Evolutionary conservation across 2,329 filamentous ascomycete genomes (phyloP), one percentile per base, ranked within the genome.

Genomic region (Pseudocercospora vitis): DNA sequence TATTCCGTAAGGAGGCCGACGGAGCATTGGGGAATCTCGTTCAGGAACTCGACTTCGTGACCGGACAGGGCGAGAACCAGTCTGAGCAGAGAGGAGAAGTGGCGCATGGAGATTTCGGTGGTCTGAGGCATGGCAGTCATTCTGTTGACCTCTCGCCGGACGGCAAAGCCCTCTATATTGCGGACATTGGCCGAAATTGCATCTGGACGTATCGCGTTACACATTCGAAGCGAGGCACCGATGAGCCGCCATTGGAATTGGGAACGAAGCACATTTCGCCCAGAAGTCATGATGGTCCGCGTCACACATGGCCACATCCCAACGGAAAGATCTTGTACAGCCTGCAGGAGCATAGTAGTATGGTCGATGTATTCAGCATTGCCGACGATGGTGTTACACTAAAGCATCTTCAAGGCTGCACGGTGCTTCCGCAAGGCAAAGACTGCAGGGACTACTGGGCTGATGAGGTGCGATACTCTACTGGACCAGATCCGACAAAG

Each of bases 291-390:
- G 69, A 71, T 51, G 69, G 69, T 12, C 69, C 68, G 3, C 55
- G 69, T 50, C 69, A 71, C 52, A 65, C 66, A 1, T 69, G 64
- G 65, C 68, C 68, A 4, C 68, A 70, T 52, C 67, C 68, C 1
- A 68, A 63, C 21, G 68, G 66, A 2, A 65, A 59, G 33, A 56
- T 69, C 2, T 46, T 71, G 16, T 71, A 71, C 52, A 62, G 59
- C 29, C 37, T 71, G 48, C 68, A 71, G 48, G 69, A 71, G 60
- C 69, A 71, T 52, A 69, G 64, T 29, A 68, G 69, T 52, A 68
- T 68, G 54, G 68, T 71, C 1, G 68, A 70, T 53, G 56, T 68
- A 2, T 69, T 70, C 39, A 40, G 60, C 6, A 57, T 70, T 6
- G 58, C 56, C 6, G 50, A 58, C 1, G 64, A 68, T 32, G 65